Percentiles rank a stretch among this genome's conserved stretches.
phyloP scores from a whole-genome alignment of 179 eudicot genomes.

The Silene noctiflora region DNA sequence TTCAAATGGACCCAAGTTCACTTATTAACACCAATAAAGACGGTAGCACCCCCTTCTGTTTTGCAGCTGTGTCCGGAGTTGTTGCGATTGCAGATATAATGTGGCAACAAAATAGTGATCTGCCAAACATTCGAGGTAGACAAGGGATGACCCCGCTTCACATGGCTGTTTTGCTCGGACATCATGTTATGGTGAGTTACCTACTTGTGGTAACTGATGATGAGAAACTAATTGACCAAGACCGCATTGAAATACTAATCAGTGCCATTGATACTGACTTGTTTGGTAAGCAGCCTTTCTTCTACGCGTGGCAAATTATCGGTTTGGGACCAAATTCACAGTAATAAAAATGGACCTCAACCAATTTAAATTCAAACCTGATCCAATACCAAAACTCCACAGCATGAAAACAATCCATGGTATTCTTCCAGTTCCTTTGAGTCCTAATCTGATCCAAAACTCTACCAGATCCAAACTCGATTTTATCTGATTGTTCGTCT shows the following conservation, averaged over 20 bases:
- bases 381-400: too few relatives aligned
- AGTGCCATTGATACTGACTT: too few relatives aligned
- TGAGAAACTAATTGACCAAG: neutral
- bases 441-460: too few relatives aligned
- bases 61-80: constrained; percentile 18
- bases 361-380: too few relatives aligned
- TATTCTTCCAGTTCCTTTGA: too few relatives aligned
- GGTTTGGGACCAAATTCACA: too few relatives aligned
- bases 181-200: constrained; percentile 14
- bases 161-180: constrained; percentile 23
- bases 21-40: neutral
- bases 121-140: constrained; percentile 17
- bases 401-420: too few relatives aligned
- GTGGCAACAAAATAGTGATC: neutral
- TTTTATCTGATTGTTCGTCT: too few relatives aligned
- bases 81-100: constrained; percentile 16
- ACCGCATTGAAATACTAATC: neutral
- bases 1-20: neutral
- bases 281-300: too few relatives aligned
- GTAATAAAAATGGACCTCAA: too few relatives aligned
- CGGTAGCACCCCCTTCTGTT: constrained; percentile 16
- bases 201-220: constrained; percentile 4
- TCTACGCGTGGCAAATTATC: too few relatives aligned
- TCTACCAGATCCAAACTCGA: too few relatives aligned
- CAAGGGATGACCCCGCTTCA: constrained; percentile 14